Percentiles rank a stretch among this genome's conserved stretches.
Conservation (phyloP, 139 green algal genomes). For the Microglena sp. region DNA sequence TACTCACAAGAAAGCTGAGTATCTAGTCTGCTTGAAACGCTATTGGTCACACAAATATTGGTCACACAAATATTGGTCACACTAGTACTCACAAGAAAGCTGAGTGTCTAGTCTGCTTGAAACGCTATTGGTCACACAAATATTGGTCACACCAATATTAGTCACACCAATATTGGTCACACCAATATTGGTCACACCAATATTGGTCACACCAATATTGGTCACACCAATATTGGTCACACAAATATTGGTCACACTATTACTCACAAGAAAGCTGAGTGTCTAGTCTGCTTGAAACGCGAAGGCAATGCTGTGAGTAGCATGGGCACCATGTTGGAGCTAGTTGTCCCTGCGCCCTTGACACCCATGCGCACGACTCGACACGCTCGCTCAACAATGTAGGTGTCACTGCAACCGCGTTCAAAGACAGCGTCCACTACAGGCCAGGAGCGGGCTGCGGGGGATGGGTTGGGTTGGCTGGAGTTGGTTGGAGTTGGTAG, state of each 20-base stretch:
- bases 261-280: constrained; percentile 56
- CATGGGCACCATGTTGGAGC: constrained; percentile 31
- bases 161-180: too few relatives aligned
- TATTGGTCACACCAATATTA: neutral
- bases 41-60: too few relatives aligned
- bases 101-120: constrained; percentile 44
- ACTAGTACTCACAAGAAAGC: constrained; percentile 58
- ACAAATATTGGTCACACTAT: too few relatives aligned
- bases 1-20: neutral
- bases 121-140: too few relatives aligned
- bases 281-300: constrained; percentile 44
- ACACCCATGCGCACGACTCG: constrained; percentile 49
- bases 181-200: neutral
- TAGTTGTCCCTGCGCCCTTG: constrained; percentile 36
- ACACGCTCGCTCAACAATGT: constrained; percentile 27
- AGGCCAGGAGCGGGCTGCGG: constrained; percentile 34
- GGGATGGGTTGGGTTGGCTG: too few relatives aligned
- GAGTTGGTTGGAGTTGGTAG: too few relatives aligned
- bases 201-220: too few relatives aligned
- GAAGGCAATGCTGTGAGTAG: constrained; percentile 47
- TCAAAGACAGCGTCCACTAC: constrained; percentile 32
- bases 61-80: too few relatives aligned
- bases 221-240: too few relatives aligned
- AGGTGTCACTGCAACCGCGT: neutral
- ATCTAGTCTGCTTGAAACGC: too few relatives aligned